Base-by-base conservation (phyloP, 345 rosid species). In the Camelina laxa region DNA sequence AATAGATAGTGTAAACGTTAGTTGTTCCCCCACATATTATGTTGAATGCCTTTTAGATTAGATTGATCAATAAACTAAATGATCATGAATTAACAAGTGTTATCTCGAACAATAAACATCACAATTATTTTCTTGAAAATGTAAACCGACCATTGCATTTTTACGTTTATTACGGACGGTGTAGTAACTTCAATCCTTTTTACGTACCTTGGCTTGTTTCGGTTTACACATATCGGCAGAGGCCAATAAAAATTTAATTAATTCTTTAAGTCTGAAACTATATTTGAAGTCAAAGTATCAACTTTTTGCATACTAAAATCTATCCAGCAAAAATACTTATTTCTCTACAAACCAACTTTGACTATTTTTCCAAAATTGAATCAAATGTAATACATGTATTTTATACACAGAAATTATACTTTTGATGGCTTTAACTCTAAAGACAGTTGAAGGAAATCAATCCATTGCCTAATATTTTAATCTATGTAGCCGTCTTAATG, bases 331-430 rank as follows among this genome's bases (percentile, higher is more conserved):
- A 68, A 69, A 33, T 58, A 58, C 15, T 11, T n/a, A 22, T 35
- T 21, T 60, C 39, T 35, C 14, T 24, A 35, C 27, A 35, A 60
- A 48, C 59, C 39, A 70, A 60, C 50, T 71, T 71, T 71, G 59
- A 70, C 66, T 12, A 35, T 60, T 35, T 48, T 42, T 70, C 44
- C 20, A 41, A 15, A 14, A 4, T 50, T 24, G n/a, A 54, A 70
- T 59, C 9, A 33, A 44, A 47, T 17, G 22, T 35, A 56, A 57
- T 44, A 56, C 42, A 47, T 30, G 16, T 70, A 13, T 17, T 73
- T 73, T 42, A 63, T 55, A 64, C 39, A 44, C 11, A 10, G 7
- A 30, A 6, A 3, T 12, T 11, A 30, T 55, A 64, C 24, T 17
- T 47, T 31, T 39, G 20, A 67, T 38, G 69, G 42, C 69, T 72